Evolutionary conservation across 1,284 basidiomycete species (phyloP), one percentile per base, ranked within the genome.

Genomic region (Ganoderma resinaceum): DNA sequence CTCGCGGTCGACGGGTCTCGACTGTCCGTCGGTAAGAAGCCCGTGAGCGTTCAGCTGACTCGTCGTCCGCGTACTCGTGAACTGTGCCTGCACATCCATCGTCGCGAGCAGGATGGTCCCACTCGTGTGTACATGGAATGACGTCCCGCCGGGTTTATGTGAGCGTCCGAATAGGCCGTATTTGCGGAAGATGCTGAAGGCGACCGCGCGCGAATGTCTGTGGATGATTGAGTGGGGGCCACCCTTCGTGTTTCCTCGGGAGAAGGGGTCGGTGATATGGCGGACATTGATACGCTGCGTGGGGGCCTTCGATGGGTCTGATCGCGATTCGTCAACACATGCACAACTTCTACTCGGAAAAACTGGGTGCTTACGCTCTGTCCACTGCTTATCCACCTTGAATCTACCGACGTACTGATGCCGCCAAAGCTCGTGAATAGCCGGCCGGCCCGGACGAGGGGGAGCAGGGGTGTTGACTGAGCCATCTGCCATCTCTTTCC

Each of bases 51-150:
- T 87, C 40, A 94, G 82, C 75, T 87, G 88, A 61, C 86, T 84
- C 8, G 91, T 93, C 16, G 91, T 91, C 53, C 85, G 88, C n/a
- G 92, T 94, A 74, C 87, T 92, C 20, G 92, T 94, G 74, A 89
- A 94, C 37, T 90, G 87, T 74, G 88, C 87, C 74, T 94, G 92
- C 8, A 94, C 92, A 68, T 85, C 86, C 75, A 87, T 86, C 33
- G 90, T 87, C 12, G 90, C 92, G 18, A 94, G 80, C 70, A 94
- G 80, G 60, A 93, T 89, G 31, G 80, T 83, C n/a, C 76, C 77
- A 57, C 80, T 84, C 52, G 81, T 82, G 35, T 82, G 81, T 73
- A 86, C 80, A 61, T 82, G 82, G 33, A 76, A 72, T 23, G 71
- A 67, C 12, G 66, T 72, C 7, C 71, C 71, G 46, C 65, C 67